Evolutionary conservation across 345 rosid species (phyloP).

Genomic region (Passiflora organensis): DNA sequence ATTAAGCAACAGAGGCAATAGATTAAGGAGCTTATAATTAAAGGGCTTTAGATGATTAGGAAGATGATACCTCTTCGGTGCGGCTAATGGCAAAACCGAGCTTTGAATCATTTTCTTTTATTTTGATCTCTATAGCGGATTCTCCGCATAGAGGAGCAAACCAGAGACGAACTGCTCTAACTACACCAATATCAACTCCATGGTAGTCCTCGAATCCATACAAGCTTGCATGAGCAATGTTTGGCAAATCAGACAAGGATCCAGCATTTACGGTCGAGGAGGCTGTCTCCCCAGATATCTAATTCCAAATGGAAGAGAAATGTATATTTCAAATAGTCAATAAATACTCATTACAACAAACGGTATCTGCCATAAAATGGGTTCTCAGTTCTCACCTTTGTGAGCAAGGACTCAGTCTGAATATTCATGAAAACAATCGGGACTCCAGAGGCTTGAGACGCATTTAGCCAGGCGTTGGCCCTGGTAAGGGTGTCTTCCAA

Average conservation of each 20-base stretch:
- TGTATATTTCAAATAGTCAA: neutral
- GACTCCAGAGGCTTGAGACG: constrained; percentile 75
- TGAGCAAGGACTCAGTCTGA: constrained; percentile 88
- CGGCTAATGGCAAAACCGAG: constrained; percentile 98
- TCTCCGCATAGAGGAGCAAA: constrained; percentile 73
- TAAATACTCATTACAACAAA: no score
- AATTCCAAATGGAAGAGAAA: neutral
- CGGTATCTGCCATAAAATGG: no score
- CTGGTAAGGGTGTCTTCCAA: constrained; percentile 96
- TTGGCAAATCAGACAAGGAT: constrained; percentile 72
- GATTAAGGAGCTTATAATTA: no score
- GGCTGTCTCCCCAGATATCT: constrained; percentile 97
- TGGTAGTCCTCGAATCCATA: constrained; percentile 99
- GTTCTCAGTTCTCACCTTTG: constrained; percentile 69
- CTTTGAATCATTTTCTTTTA: constrained; percentile 66
- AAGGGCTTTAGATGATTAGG: no score
- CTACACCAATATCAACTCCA: constrained; percentile 94
- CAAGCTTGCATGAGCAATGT: constrained; percentile 65
- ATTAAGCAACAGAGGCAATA: no score
- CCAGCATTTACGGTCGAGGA: constrained; percentile 81
- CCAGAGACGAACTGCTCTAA: constrained; percentile 93
- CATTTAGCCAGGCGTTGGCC: constrained; percentile 80
- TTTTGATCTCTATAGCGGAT: constrained; percentile 57
- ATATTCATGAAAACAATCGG: constrained; percentile 82
- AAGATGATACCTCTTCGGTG: constrained; percentile 70